Conservation (phyloP, 257 asterid species). For the Nicotiana tabacum region DNA sequence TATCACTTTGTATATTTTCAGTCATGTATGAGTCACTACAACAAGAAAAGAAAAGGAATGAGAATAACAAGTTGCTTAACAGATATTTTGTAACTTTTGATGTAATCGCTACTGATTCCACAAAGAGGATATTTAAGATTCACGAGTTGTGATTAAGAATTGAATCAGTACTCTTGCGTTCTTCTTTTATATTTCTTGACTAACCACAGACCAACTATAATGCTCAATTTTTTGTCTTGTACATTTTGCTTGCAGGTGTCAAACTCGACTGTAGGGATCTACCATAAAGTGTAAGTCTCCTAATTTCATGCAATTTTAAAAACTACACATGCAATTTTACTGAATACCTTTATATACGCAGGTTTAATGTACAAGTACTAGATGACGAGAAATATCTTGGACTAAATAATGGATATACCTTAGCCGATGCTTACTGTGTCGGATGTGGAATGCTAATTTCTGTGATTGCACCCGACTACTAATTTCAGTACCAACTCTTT, state of each 20-base stretch:
- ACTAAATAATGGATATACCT: neutral
- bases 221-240: neutral
- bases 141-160: neutral
- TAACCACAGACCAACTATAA: neutral
- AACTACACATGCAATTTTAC: too few species aligned
- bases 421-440: neutral
- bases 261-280: rapidly evolving
- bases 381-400: neutral
- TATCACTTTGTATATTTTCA: too few species aligned
- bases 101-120: neutral
- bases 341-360: neutral
- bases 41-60: too few species aligned
- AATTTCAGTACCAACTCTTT: too few species aligned
- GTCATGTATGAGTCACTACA: too few species aligned
- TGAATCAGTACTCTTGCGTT: neutral
- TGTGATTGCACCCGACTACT: too few species aligned
- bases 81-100: neutral
- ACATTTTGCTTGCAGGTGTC: neutral
- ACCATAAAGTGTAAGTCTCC: neutral
- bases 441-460: neutral
- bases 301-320: neutral
- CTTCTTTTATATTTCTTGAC: neutral
- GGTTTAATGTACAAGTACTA: neutral
- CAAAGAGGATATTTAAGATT: neutral
- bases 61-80: too few species aligned